A percentile compares a stretch with the other conserved stretches of the same genome.
Conservation (phyloP, 257 asterid species). For the Misopates orontium region DNA sequence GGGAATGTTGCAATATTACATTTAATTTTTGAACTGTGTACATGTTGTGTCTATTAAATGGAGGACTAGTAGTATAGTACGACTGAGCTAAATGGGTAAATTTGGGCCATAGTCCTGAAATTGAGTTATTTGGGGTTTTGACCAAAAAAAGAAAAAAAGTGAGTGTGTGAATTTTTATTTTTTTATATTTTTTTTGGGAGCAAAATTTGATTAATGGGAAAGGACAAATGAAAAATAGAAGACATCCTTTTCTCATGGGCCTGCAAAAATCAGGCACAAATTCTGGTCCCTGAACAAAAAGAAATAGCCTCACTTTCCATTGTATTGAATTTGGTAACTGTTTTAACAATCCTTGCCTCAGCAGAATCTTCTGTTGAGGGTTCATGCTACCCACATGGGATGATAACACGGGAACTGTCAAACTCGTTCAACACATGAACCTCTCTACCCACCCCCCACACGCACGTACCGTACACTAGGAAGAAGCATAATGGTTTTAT, state of each 20-base stretch:
- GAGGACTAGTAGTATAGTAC: too few species aligned
- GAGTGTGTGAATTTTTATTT: constrained; percentile 28
- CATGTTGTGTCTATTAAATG: constrained; percentile 20
- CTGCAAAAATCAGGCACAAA: constrained; percentile 60
- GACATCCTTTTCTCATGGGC: constrained; percentile 56
- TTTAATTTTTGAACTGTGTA: constrained; percentile 3
- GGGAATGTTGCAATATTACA: background rate
- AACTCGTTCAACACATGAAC: constrained; percentile 33
- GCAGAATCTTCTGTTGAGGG: constrained; percentile 41
- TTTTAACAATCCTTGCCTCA: constrained; percentile 43
- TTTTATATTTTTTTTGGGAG: constrained; percentile 27
- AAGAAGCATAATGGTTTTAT: too few species aligned
- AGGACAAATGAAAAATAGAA: constrained; percentile 30
- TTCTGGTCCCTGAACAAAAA: constrained; percentile 43
- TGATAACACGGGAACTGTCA: constrained; percentile 35
- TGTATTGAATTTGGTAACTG: constrained; percentile 61
- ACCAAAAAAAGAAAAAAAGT: constrained; percentile 23
- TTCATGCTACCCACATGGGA: constrained; percentile 63
- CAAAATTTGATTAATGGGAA: constrained; percentile 21
- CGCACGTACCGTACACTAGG: too few species aligned
- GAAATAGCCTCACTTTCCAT: constrained; percentile 13
- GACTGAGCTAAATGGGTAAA: constrained; percentile 22
- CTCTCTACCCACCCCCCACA: background rate
- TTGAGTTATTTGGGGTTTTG: constrained; percentile 13
- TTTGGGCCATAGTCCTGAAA: constrained; percentile 22